Percentiles rank a stretch among this genome's conserved stretches.
phyloP scores from a whole-genome alignment of 305 asterid species.

The Solanum aculeatissimum region DNA sequence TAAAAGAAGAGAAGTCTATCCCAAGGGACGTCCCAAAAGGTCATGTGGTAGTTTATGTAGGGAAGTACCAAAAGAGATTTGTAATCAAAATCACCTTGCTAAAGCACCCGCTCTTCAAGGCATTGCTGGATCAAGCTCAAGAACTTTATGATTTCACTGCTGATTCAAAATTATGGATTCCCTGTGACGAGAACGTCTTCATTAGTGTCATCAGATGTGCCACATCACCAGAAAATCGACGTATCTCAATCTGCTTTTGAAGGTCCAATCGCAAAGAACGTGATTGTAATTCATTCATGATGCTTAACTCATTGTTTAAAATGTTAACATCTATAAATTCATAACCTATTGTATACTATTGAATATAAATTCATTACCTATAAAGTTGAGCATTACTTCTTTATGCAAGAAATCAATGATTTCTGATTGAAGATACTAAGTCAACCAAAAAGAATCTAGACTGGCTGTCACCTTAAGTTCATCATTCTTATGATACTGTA shows the following conservation, averaged over 20 bases:
- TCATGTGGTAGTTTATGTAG: slow-evolving; percentile 80
- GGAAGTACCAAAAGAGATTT: slow-evolving; percentile 55
- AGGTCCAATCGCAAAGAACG: background rate
- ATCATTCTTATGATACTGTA: background rate
- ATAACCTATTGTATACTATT: slow-evolving; percentile 18
- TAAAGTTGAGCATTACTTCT: background rate
- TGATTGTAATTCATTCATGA: slow-evolving; percentile 8
- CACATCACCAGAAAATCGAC: slow-evolving; percentile 35
- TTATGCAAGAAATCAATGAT: background rate
- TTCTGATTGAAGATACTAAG: background rate
- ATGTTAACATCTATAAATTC: slow-evolving; percentile 13
- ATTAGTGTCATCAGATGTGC: slow-evolving; percentile 60
- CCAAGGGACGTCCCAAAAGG: slow-evolving; percentile 93
- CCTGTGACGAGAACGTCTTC: slow-evolving; percentile 76
- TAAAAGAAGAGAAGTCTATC: slow-evolving; percentile 36
- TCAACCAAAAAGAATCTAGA: background rate
- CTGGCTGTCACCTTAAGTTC: background rate
- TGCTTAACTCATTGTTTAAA: slow-evolving; percentile 18
- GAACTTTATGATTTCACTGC: slow-evolving; percentile 60
- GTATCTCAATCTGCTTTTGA: slow-evolving; percentile 35
- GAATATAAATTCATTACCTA: slow-evolving; percentile 5
- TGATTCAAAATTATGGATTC: slow-evolving; percentile 56
- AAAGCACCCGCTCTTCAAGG: slow-evolving; percentile 70
- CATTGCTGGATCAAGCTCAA: slow-evolving; percentile 74
- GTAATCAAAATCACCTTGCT: slow-evolving; percentile 65